Base-by-base conservation (phyloP, 257 asterid species). In the Hygrophila difformis region DNA sequence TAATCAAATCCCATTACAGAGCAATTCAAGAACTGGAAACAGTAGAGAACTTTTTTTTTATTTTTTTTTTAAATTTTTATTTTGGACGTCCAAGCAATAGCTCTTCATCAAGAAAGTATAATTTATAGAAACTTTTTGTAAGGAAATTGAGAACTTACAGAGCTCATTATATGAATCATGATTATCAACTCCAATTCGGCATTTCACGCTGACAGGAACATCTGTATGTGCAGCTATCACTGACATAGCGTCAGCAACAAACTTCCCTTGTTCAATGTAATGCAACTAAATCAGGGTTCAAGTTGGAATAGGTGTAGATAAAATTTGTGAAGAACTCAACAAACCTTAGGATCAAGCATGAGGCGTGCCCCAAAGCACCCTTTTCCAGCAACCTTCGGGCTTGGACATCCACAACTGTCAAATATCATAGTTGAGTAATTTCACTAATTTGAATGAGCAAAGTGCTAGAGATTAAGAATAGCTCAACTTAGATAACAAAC, bases 341-440 rank as follows among this genome's bases (percentile, higher is more conserved):
- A 64, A 39, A 89, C 97, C 96, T 89, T 77, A 47, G 97, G 97
- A 56, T 85, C 93, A 69, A 84, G 94, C 97, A 89, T 89, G 60
- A 79, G 84, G 39, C 91, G 82, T 53, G 65, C 96, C 29, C 97
- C 96, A 39, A 89, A 89, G 62, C 97, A 89, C 54, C 97, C 97
- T 68, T 89, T 83, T 53, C 97, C 94, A 71, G 96, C 97, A 61
- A 85, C 96, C 68, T 68, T 89, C 1, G 94, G 83, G 52, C 96
- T 85, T 47, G 97, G 96, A 60, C 97, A 89, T 47, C 97, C 97
- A 61, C 97, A 89, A 57, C 97, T 89, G 85, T 55, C 34, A 62
- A 41, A 17, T 11, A 38, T 46, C 59, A 47, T 54, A 57, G 58
- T 49, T 70, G 56, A 59, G 53, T 45, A 42, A 15, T 49, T 26